A percentile compares a stretch with the other conserved stretches of the same genome.
phyloP scores from a whole-genome alignment of 1,284 basidiomycete species.

The Ganoderma meredithae region DNA sequence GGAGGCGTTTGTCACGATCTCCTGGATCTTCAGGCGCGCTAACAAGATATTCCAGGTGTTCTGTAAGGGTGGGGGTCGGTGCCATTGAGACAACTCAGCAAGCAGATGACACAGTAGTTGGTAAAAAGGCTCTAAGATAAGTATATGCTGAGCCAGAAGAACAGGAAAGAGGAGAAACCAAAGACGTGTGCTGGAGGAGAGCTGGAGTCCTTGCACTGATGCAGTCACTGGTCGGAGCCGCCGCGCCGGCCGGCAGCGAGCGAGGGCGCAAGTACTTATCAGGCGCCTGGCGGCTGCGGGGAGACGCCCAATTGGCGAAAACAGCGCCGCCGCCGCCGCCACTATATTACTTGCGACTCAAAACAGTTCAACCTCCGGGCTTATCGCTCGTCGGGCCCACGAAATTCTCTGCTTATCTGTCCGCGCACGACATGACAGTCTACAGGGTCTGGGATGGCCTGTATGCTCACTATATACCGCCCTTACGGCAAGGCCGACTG shows the following conservation, averaged over 20 bases:
- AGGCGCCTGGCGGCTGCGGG: not conserved
- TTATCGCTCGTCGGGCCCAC: not conserved
- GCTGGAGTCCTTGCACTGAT: not conserved
- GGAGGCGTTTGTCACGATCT: constrained; percentile 40
- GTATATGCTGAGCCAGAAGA: not conserved
- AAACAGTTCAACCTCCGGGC: not conserved
- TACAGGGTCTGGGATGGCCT: not conserved
- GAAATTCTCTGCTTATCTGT: not conserved
- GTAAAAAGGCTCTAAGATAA: not conserved
- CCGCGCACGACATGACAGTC: not conserved
- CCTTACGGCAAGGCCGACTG: not conserved
- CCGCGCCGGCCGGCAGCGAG: not conserved
- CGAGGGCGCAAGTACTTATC: not conserved
- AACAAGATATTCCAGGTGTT: constrained; percentile 43
- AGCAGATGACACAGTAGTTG: not conserved
- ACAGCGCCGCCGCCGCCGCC: not conserved
- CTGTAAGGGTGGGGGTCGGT: constrained; percentile 12
- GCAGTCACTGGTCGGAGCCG: not conserved
- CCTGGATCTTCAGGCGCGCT: constrained; percentile 39
- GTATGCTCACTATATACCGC: not conserved
- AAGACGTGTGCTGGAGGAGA: not conserved
- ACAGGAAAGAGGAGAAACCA: not conserved
- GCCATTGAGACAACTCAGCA: constrained; percentile 27
- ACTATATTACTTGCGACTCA: not conserved
- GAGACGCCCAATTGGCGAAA: not conserved